Conservation (phyloP, 768 basidiomycete species). For the Boletus barrowsii region DNA sequence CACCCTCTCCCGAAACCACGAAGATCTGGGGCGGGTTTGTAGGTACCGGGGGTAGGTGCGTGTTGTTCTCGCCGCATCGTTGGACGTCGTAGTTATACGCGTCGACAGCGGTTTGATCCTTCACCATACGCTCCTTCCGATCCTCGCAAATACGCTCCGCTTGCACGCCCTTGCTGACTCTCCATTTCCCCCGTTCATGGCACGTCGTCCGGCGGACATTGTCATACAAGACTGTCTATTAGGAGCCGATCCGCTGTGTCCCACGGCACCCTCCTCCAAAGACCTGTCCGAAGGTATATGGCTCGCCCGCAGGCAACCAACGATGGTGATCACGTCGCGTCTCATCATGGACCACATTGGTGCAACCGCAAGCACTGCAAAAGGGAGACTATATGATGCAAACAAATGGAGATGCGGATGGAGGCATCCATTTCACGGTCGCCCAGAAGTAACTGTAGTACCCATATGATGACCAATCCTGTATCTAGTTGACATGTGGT, state of each 20-base stretch:
- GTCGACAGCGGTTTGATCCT: conserved; percentile 39
- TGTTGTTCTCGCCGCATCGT: not conserved
- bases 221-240: conserved; percentile 43
- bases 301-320: conserved; percentile 14
- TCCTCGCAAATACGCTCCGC: conserved; percentile 32
- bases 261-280: conserved; percentile 13
- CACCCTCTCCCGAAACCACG: conserved; percentile 9
- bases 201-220: conserved; percentile 36
- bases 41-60: conserved; percentile 41
- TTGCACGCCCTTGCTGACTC: conserved; percentile 30
- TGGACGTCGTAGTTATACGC: not conserved
- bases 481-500: not conserved
- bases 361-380: conserved; percentile 35
- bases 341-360: conserved; percentile 44
- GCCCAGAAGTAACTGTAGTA: conserved; percentile 35
- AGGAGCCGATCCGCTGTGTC: conserved; percentile 38
- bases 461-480: conserved; percentile 14
- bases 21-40: conserved; percentile 38
- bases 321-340: conserved; percentile 40
- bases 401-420: conserved; percentile 45
- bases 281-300: conserved; percentile 3
- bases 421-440: conserved; percentile 44
- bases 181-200: conserved; percentile 26
- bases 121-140: conserved; percentile 34
- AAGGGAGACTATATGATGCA: conserved; percentile 26